These are phyloP conservation scores for Crithidia expoeki DNA, from an alignment of 208 protist genomes.

Conservation along the genomic window DNA sequence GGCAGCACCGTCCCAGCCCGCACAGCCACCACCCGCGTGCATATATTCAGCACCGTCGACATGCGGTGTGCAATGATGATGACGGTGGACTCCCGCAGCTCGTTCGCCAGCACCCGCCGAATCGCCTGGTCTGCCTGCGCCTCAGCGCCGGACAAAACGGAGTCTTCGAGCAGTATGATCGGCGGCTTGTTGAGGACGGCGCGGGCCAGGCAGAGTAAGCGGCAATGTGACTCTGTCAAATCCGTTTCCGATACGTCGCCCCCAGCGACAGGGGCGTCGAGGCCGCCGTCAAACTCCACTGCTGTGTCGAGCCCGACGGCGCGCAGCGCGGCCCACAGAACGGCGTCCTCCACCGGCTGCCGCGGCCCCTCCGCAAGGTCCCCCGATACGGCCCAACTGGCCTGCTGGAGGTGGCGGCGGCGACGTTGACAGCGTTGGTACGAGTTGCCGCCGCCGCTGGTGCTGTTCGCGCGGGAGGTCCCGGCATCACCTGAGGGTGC, in stretches of 20 bases:
- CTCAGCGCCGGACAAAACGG: slow-evolving; percentile 76
- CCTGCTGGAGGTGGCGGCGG: slow-evolving; percentile 1
- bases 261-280: slow-evolving; percentile 54
- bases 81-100: slow-evolving; percentile 92
- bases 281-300: slow-evolving; percentile 42
- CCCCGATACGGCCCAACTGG: background rate
- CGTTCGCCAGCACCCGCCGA: slow-evolving; percentile 77
- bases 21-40: slow-evolving; percentile 85
- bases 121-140: slow-evolving; percentile 79
- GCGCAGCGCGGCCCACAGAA: slow-evolving; percentile 56
- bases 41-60: slow-evolving; percentile 91
- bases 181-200: slow-evolving; percentile 86
- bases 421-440: slow-evolving; percentile 1
- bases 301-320: slow-evolving; percentile 42
- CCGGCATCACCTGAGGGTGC: slow-evolving; percentile 2
- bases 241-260: slow-evolving; percentile 38
- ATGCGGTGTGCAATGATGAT: slow-evolving; percentile 96
- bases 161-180: slow-evolving; percentile 96
- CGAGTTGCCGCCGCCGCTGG: background rate
- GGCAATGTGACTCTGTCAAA: slow-evolving; percentile 92
- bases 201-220: slow-evolving; percentile 94
- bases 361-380: slow-evolving; percentile 11
- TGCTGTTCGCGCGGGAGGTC: background rate
- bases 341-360: slow-evolving; percentile 37
- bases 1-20: slow-evolving; percentile 40